Conservation (phyloP, 148 eudicot genomes). For the Vaccinium macrocarpon region DNA sequence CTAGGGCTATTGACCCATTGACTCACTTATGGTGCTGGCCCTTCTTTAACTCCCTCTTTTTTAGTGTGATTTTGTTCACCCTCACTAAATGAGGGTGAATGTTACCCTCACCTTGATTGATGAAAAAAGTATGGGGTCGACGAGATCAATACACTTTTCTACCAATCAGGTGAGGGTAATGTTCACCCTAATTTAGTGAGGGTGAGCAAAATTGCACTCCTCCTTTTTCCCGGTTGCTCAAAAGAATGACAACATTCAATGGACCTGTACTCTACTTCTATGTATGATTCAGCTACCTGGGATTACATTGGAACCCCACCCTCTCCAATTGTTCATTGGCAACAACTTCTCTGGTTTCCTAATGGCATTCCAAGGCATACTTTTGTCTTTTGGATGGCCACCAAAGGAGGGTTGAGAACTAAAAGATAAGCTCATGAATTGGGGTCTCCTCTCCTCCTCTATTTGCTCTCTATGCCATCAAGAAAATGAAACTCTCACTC, state of each 20-base stretch:
- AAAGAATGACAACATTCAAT: background rate
- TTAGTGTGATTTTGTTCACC: no score
- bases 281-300: background rate
- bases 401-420: background rate
- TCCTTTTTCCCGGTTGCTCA: no score
- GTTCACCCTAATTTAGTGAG: no score
- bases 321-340: background rate
- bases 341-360: background rate
- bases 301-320: background rate
- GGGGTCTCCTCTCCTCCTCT: background rate
- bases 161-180: no score
- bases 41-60: no score
- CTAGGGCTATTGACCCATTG: no score
- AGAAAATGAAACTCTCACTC: background rate
- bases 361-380: background rate
- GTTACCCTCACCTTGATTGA: no score
- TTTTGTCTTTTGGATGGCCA: background rate
- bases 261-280: background rate
- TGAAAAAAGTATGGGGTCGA: no score
- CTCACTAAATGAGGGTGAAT: no score
- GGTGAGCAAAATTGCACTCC: no score
- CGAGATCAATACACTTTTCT: no score
- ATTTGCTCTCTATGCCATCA: background rate
- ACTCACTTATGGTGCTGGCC: no score
- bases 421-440: background rate